Base-by-base conservation (phyloP, 2,329 filamentous ascomycete species). In the Nakataea oryzae region DNA sequence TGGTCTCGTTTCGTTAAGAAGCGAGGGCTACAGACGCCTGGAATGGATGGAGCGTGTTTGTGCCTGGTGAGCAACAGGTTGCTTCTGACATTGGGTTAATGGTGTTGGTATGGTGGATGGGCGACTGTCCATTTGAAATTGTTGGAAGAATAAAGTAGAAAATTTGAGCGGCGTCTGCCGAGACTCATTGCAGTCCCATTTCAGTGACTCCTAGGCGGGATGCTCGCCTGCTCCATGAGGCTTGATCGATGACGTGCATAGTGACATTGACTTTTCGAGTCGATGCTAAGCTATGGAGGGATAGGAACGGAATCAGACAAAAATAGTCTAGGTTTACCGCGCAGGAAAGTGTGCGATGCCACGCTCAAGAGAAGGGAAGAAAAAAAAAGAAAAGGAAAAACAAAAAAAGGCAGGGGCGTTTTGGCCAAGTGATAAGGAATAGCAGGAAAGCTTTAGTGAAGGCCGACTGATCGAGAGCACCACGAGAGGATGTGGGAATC, bases 1-100 rank as follows among this genome's bases (percentile, higher is more conserved):
- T 76, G 24, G 68, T 0, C 67, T 83, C 61, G 3, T 50, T 50
- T n/a, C 21, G 17, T 50, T 50, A 9, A 50, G 41, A 9, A 50
- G 41, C 17, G 21, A 47, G 11, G 41, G 21, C 21, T 50, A n/a
- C 41, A 24, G 41, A 11, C 17, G 21, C 21, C 24, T 3, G 21
- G 6, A 9, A 50, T n/a, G 41, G 41, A 50, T 11, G 21, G n/a
- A 6, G 41, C 21, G 21, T 50, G 30, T 8, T 50, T 50, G 41
- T n/a, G 41, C 41, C 24, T 8, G 41, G 41, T 21, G 21, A 7
- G 21, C 3, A 9, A n/a, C 14, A 50, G 41, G 8, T 9, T 11
- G 11, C 21, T n/a, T 50, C 24, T 13, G 8, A n/a, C 21, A 24
- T 50, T n/a, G 41, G 17, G 21, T n/a, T n/a, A 8, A 9, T 11